Conservation (phyloP, 2,329 filamentous ascomycete genomes). For the Ophiostoma sp. region DNA sequence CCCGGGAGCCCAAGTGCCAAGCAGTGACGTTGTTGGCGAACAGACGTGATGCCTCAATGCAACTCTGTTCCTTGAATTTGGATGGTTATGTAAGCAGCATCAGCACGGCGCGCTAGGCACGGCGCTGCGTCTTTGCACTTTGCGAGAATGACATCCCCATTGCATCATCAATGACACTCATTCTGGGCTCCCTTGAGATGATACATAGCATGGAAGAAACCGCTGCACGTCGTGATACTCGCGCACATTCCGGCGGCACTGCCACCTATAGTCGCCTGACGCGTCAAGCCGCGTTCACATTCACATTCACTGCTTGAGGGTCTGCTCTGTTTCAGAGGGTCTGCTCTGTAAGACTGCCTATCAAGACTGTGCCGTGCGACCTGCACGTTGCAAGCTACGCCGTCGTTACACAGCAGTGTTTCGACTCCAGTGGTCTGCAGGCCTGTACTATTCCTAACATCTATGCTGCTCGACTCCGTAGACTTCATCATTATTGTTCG, state of each 20-base stretch:
- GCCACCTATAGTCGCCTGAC: not conserved
- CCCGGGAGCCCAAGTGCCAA: too few relatives aligned
- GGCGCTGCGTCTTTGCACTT: not conserved
- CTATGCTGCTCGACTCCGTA: not conserved
- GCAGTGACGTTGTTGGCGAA: conserved; percentile 2
- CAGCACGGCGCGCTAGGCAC: not conserved
- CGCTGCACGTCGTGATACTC: not conserved
- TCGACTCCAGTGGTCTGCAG: not conserved
- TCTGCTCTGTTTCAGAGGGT: too few relatives aligned
- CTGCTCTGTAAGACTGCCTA: too few relatives aligned
- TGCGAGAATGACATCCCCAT: not conserved
- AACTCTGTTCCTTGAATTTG: not conserved
- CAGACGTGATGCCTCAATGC: not conserved
- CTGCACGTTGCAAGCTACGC: not conserved
- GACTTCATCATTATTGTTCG: not conserved
- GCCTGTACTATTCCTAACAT: not conserved
- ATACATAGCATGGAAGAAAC: too few relatives aligned
- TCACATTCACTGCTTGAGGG: not conserved
- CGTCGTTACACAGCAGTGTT: not conserved
- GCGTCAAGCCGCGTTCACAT: not conserved
- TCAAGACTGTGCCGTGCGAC: not conserved
- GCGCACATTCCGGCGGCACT: not conserved
- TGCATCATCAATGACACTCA: not conserved
- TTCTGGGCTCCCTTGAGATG: not conserved
- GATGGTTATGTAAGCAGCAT: not conserved